Base-by-base conservation (phyloP, 345 rosid species). In the Populus ilicifolia region DNA sequence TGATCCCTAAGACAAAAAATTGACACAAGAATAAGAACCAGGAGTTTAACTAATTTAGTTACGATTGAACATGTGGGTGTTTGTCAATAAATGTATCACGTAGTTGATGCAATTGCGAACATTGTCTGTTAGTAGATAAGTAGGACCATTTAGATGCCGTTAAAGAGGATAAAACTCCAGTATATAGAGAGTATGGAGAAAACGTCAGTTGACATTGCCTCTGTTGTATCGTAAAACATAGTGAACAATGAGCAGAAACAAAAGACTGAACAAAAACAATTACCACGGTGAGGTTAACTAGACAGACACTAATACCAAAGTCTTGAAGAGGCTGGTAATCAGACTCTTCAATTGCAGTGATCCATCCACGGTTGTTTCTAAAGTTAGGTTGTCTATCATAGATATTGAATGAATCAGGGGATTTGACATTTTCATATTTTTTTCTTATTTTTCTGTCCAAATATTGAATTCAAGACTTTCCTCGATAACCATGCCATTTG, bases 241-340 rank as follows among this genome's bases (percentile, higher is more conserved):
- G 12, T 33, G 61, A 33, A 72, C 17, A 46, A 5, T 11, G 8
- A 18, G 20, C 9, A 1, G n/a, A 5, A 46, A 35, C 4, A 11
- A 39, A 18, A 35, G 10, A 9, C 8, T 38, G 63, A 2, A 43
- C 59, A 54, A 6, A 67, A 52, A 41, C 17, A 36, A 66, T 81
- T 90, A 93, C 95, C 89, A 95, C 98, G 0, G 96, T 90, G 73
- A 96, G 94, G 80, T 91, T 88, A 54, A 93, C 99, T 0, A 86
- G 89, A 67, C 79, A 92, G 62, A 93, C 88, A 5, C 98, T 90
- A 0, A 90, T 86, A 71, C 92, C 97, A 0, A 95, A 87, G 81
- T 90, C 70, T 56, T 75, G 84, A 50, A 96, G 93, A 68, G 96
- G 94, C 17, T 69, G 50, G 35, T 90, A 90, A 50, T 87, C 89